A percentile compares a stretch with the other conserved stretches of the same genome.
Evolutionary conservation across 2,329 filamentous ascomycete genomes (phyloP).

Genomic region (Monosporascus sp.): DNA sequence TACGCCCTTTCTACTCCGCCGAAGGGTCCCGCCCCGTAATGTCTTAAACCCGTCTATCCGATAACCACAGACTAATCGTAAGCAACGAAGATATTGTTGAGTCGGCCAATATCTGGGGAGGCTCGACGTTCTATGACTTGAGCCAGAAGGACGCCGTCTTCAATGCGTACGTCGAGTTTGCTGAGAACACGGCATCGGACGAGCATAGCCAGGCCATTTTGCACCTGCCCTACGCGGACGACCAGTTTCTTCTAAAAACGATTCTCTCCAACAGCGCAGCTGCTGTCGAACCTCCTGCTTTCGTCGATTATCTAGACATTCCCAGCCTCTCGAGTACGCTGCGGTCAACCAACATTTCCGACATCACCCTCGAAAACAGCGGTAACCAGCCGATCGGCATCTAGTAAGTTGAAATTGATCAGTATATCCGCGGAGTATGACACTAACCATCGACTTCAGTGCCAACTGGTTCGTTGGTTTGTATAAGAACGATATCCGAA

Average conservation of each 20-base stretch:
- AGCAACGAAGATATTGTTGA: conserved; percentile 3
- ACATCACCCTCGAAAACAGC: conserved; percentile 26
- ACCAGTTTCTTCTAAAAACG: conserved; percentile 18
- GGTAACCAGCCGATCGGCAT: conserved; percentile 24
- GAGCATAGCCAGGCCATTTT: conserved; percentile 21
- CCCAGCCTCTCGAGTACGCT: conserved; percentile 20
- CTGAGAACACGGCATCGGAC: conserved; percentile 8
- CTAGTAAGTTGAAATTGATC: conserved; percentile 8
- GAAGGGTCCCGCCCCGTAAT: not conserved
- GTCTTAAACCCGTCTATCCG: not conserved
- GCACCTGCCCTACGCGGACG: conserved; percentile 27
- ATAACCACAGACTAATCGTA: not conserved
- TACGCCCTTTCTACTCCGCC: not conserved
- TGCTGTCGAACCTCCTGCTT: conserved; percentile 22
- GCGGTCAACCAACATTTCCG: conserved; percentile 23
- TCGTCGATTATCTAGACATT: conserved; percentile 23
- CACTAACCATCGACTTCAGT: conserved; percentile 18
- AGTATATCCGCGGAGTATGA: not conserved
- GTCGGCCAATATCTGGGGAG: conserved; percentile 31
- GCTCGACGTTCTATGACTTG: conserved; percentile 29
- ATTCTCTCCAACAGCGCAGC: conserved; percentile 29
- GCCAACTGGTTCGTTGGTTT: conserved; percentile 26
- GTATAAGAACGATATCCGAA: conserved; percentile 20
- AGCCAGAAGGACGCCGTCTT: conserved; percentile 10
- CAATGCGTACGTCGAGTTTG: conserved; percentile 16